Evolutionary conservation across 441 rosid species (phyloP), one percentile per base, ranked within the genome.

Genomic region (Adansonia grandidieri): DNA sequence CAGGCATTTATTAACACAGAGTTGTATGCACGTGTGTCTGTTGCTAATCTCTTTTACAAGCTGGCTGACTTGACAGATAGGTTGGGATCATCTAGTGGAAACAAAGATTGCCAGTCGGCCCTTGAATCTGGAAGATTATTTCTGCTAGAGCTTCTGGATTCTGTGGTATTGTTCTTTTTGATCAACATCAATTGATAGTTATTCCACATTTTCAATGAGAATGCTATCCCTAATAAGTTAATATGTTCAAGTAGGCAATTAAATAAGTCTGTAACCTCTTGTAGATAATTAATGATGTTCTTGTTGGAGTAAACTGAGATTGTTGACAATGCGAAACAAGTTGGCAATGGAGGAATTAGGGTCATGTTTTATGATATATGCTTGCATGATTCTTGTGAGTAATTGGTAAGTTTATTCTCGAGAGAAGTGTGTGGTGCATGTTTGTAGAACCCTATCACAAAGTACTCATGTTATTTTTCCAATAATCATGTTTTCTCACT

Each of bases 1-100:
- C 87, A 96, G 98, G 90, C 87, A 72, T 94, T 91, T 87, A 89
- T 92, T 85, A 96, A 94, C 86, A 94, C 97, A 50, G 99, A 96
- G 86, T 83, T 96, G 79, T 96, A 89, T 88, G 97, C 96, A 58
- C 98, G 99, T 51, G 97, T 93, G 22, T 94, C 96, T 71, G 95
- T 96, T 32, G 92, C 98, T 79, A 93, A 84, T 77, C 86, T 96
- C 58, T 92, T 96, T 80, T 78, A 85, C 86, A 91, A 89, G 88
- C 89, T 96, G 24, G 91, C 97, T 82, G 80, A 87, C 87, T 84
- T 88, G 89, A 91, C 86, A 13, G 75, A 79, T 78, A 73, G 77
- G 83, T 84, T 73, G 65, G 90, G 86, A 83, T 85, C 91, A 69
- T 78, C 81, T 79, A 66, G 74, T 75, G 91, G 80, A 85, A 85